Evolutionary conservation across 2,329 filamentous ascomycete species (phyloP).

Genomic region (Colletotrichum chlorophyti): DNA sequence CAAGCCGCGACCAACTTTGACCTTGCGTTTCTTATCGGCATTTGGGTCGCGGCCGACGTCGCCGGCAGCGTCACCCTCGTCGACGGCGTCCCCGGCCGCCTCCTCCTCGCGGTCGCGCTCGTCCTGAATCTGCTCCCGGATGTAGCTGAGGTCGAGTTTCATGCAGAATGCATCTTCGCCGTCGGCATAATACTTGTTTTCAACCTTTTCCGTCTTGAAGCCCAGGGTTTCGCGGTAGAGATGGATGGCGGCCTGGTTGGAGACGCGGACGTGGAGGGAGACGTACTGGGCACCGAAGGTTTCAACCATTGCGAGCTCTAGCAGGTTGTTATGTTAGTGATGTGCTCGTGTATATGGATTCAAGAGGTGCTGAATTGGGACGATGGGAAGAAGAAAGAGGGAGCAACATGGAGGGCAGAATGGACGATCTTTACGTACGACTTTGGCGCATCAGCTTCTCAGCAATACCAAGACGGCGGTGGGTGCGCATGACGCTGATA

Average conservation of each 20-base stretch:
- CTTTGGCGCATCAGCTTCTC: conserved; percentile 98
- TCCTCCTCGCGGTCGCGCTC: conserved; percentile 49
- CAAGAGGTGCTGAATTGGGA: no score
- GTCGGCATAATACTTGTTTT: conserved; percentile 94
- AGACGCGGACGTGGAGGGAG: conserved; percentile 92
- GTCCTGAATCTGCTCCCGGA: conserved; percentile 56
- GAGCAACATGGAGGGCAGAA: conserved; percentile 11
- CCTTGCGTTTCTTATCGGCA: conserved; percentile 74
- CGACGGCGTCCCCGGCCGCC: conserved; percentile 49
- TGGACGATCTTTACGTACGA: conserved; percentile 76
- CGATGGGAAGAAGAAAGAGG: neutral
- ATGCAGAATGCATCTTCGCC: conserved; percentile 96
- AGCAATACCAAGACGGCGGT: conserved; percentile 87
- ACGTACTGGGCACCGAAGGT: conserved; percentile 92
- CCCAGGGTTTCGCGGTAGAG: conserved; percentile 92
- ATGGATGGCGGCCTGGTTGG: conserved; percentile 88
- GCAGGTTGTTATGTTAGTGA: neutral
- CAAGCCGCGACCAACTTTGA: conserved; percentile 81
- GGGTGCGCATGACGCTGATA: conserved; percentile 94
- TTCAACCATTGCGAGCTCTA: conserved; percentile 93
- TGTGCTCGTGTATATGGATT: no score
- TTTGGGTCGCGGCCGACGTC: conserved; percentile 63
- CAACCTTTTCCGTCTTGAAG: conserved; percentile 86
- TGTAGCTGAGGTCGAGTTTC: conserved; percentile 79
- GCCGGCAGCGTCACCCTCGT: conserved; percentile 76